Evolutionary conservation across 768 basidiomycete genomes (phyloP), one percentile per base, ranked within the genome.

Genomic region (Suillus subaureus): DNA sequence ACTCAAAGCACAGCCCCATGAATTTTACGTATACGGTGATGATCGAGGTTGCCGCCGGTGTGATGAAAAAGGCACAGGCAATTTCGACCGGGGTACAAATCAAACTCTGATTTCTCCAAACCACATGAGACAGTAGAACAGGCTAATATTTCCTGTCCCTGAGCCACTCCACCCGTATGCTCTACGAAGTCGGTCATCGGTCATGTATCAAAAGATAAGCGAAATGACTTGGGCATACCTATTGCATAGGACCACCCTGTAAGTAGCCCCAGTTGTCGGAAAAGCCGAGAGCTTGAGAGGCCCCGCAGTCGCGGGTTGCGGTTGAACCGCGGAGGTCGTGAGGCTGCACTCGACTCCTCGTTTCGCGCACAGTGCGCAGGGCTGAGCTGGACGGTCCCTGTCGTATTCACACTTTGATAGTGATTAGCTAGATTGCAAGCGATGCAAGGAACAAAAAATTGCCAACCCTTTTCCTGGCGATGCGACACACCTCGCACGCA

Each of bases 351-450:
- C 47, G 11, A 69, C 9, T 26, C 31, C 31, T 16, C 67, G 68
- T 40, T 1, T 49, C 56, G 67, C 52, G 66, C 74, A 75, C 35
- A 72, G 72, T 64, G 65, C 57, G 39, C 74, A 75, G 43, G 72
- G 66, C 5, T 56, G 64, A 67, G 58, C 28, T 1, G 58, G 58
- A 28, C 72, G 66, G 26, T 47, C 56, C 28, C 28, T 62, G 23
- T 67, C 71, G 12, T 66, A 76, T 26, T 70, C 65, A 4, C 58
- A 60, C 58, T 60, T 60, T 21, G 40, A 28, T 7, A 13, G 3
- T 31, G 4, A 23, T 60, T 31, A 60, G 58, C 40, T 42, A 13
- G 11, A 21, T 12, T 60, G 12, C 58, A 43, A 60, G 11, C 39
- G 1, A 40, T 26, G 9, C 39, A 21, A 40, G 35, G 18, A 31